A percentile compares a stretch with the other conserved stretches of the same genome.
phyloP scores from a whole-genome alignment of 1,284 basidiomycete species.

The Cutaneotrichosporon daszewskae region DNA sequence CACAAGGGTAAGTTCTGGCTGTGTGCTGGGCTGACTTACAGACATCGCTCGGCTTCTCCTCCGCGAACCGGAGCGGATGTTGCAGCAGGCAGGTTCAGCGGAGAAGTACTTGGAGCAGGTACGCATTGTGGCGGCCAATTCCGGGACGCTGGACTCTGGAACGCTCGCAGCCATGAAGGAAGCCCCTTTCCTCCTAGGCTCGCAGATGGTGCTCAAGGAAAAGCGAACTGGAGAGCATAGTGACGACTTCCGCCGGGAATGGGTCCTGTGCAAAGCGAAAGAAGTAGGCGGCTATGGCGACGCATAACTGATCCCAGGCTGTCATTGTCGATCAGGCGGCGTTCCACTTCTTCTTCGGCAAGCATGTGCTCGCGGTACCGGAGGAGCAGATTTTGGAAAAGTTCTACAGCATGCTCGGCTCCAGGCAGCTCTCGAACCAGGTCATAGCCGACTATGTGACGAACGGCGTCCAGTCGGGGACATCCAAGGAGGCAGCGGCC shows the following conservation, averaged over 20 bases:
- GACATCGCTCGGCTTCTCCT: slow-evolving; percentile 42
- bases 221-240: slow-evolving; percentile 25
- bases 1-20: neutral
- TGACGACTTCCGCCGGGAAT: slow-evolving; percentile 23
- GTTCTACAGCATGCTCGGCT: slow-evolving; percentile 51
- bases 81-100: slow-evolving; percentile 40
- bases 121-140: slow-evolving; percentile 75
- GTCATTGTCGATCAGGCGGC: slow-evolving; percentile 76
- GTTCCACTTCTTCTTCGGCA: slow-evolving; percentile 68
- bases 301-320: slow-evolving; percentile 50
- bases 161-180: slow-evolving; percentile 63
- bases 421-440: slow-evolving; percentile 62
- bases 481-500: slow-evolving; percentile 28
- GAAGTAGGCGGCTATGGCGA: slow-evolving; percentile 19
- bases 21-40: neutral
- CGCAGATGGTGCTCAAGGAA: slow-evolving; percentile 53
- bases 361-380: slow-evolving; percentile 76
- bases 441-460: slow-evolving; percentile 68
- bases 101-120: slow-evolving; percentile 67
- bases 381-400: slow-evolving; percentile 53
- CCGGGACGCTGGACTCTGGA: slow-evolving; percentile 55
- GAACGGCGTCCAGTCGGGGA: slow-evolving; percentile 8
- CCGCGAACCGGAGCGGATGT: slow-evolving; percentile 35
- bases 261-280: slow-evolving; percentile 36
- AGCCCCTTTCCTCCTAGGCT: slow-evolving; percentile 66